phyloP scores from a whole-genome alignment of 2,329 filamentous ascomycete species.

The Fusarium lateritium region DNA sequence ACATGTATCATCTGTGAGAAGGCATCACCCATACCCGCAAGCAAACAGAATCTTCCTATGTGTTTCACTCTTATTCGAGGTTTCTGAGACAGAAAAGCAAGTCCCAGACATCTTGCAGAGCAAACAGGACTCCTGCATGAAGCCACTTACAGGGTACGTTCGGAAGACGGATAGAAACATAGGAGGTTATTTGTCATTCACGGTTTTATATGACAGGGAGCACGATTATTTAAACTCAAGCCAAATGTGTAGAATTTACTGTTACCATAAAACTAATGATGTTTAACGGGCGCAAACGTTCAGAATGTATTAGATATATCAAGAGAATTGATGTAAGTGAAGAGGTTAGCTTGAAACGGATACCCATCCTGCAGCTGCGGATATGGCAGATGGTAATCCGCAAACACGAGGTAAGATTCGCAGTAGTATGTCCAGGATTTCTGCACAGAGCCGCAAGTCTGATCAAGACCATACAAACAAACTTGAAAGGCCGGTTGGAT shows the following conservation, averaged over 20 bases:
- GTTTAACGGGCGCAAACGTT: no score
- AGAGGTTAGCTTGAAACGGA: not conserved
- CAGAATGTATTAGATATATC: no score
- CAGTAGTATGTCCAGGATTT: not conserved
- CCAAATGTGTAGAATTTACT: no score
- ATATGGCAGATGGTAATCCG: not conserved
- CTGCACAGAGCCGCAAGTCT: not conserved
- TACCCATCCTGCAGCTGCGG: not conserved
- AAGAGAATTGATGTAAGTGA: no score
- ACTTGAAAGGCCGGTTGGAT: not conserved
- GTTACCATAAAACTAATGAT: no score
- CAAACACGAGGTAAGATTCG: not conserved
- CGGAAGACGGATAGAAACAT: not conserved
- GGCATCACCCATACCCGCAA: not conserved
- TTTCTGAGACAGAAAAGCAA: not conserved
- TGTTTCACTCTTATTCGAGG: not conserved
- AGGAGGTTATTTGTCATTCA: no score
- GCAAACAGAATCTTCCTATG: not conserved
- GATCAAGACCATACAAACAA: not conserved
- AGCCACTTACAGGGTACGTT: not conserved
- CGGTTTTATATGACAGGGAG: no score
- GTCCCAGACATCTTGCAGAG: not conserved
- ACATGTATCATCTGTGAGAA: not conserved
- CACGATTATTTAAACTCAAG: no score
- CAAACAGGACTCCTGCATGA: not conserved